Base-by-base conservation (phyloP, 2,329 filamentous ascomycete species). In the Colletotrichum lini region DNA sequence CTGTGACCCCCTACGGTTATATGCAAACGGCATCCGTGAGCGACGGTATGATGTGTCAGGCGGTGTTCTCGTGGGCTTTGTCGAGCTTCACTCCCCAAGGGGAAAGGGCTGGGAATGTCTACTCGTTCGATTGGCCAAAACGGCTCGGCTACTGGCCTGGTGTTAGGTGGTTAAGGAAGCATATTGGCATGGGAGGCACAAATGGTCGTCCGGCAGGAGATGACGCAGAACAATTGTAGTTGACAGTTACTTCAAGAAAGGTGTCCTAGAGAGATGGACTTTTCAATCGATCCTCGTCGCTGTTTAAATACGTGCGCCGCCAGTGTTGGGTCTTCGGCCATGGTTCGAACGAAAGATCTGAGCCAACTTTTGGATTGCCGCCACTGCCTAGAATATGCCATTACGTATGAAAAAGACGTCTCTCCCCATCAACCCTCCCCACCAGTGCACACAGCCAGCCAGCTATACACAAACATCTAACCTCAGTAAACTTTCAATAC, bases 121-220 rank as follows among this genome's bases (percentile, higher is more conserved):
- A 21, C 57, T 62, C 38, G 42, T 38, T 65, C 56, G 16, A 21
- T 21, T 26, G 21, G 44, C 52, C 68, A 58, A 57, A 30, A 26
- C 16, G 30, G 18, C 18, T 56, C 47, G 65, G 21, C 18, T 6
- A 18, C 18, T 8, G 52, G 64, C 38, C 16, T 38, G 52, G 65
- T 53, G 65, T 68, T 58, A n/a, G 52, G 52, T 47, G 44, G 42
- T 38, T 23, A 35, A 53, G 52, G 57, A 52, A 53, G 57, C 65
- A 70, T 70, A 57, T 62, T n/a, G 57, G 64, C 68, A 45, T 52
- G 35, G 57, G 45, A 45, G 57, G 52, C 52, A 53, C 30, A 45
- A 57, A 30, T 49, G 40, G 30, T 54, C 64, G 12, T 67, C 21
- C 12, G n/a, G 38, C 35, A 42, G 35, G 21, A 7, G 18, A 18